phyloP scores from a whole-genome alignment of 2,329 filamentous ascomycete genomes.

The Fusarium brachygibbosum region DNA sequence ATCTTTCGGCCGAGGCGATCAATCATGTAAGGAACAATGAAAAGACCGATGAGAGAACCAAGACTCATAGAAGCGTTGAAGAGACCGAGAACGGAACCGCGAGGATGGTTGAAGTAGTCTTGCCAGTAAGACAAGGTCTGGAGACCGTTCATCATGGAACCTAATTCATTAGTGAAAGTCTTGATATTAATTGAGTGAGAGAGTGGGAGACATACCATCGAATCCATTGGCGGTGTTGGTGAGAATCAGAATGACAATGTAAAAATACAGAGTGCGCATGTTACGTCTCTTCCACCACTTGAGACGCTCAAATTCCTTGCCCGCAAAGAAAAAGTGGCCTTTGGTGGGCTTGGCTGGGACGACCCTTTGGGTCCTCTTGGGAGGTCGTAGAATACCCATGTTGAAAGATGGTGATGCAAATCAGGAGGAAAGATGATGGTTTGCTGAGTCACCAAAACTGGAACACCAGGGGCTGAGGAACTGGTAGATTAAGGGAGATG shows the following conservation, averaged over 20 bases:
- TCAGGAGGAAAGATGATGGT: not conserved
- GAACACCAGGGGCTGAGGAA: not conserved
- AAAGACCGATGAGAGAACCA: conserved; percentile 30
- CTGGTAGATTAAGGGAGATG: not conserved
- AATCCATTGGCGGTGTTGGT: conserved; percentile 29
- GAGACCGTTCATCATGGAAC: conserved; percentile 29
- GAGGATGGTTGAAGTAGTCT: conserved; percentile 29
- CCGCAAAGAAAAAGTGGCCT: conserved; percentile 23
- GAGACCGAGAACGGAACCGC: conserved; percentile 18
- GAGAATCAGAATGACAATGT: conserved; percentile 17
- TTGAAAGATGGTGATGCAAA: not conserved
- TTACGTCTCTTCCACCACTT: conserved; percentile 24
- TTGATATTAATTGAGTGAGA: accelerated
- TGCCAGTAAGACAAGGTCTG: conserved; percentile 35
- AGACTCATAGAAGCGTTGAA: conserved; percentile 37
- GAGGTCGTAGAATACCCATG: conserved; percentile 19
- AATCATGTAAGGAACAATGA: conserved; percentile 30
- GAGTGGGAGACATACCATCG: not conserved
- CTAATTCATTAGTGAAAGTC: accelerated
- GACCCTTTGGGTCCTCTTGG: conserved; percentile 27
- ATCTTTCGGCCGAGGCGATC: conserved; percentile 28
- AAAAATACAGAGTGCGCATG: conserved; percentile 16
- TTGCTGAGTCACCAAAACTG: not conserved
- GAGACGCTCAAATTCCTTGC: conserved; percentile 19
- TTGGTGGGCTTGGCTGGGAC: conserved; percentile 20